These are phyloP conservation scores for Odontarrhena argentea DNA, from an alignment of 345 rosid genomes.

Conservation along the genomic window DNA sequence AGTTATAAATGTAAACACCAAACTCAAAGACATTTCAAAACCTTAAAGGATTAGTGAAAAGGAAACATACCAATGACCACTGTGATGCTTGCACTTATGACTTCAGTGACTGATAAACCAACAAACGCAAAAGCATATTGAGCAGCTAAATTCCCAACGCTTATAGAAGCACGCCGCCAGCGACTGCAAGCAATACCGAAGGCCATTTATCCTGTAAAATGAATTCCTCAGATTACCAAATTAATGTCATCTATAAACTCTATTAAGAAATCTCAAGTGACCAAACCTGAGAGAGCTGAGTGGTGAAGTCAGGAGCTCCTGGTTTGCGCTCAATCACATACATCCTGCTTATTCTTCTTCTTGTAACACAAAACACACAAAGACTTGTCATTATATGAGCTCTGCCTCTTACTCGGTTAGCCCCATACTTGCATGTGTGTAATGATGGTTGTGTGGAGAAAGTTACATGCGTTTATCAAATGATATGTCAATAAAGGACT, in stretches of 20 bases:
- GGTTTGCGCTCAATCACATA: slow-evolving; percentile 81
- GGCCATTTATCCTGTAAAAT: slow-evolving; percentile 76
- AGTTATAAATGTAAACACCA: too few species aligned
- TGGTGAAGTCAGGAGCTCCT: slow-evolving; percentile 80
- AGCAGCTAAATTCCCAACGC: slow-evolving; percentile 74
- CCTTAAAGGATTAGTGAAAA: background rate
- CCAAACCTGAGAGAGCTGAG: slow-evolving; percentile 69
- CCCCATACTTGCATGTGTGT: slow-evolving; percentile 16
- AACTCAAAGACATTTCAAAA: background rate
- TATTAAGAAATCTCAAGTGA: slow-evolving; percentile 7
- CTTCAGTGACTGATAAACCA: slow-evolving; percentile 81
- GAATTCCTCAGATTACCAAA: too few species aligned
- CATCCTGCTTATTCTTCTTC: slow-evolving; percentile 42
- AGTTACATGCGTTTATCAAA: slow-evolving; percentile 28
- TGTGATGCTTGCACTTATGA: slow-evolving; percentile 71
- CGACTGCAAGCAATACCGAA: slow-evolving; percentile 74
- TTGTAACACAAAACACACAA: background rate
- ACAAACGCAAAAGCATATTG: slow-evolving; percentile 86
- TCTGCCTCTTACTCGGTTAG: slow-evolving; percentile 21
- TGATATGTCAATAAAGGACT: background rate
- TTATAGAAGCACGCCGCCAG: slow-evolving; percentile 75
- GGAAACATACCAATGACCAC: slow-evolving; percentile 66
- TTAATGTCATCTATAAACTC: too few species aligned
- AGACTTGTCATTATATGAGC: background rate
- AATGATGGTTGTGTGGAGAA: slow-evolving; percentile 25